Evolutionary conservation across 1,284 basidiomycete species (phyloP).

Genomic region (Ganoderma lucidum): DNA sequence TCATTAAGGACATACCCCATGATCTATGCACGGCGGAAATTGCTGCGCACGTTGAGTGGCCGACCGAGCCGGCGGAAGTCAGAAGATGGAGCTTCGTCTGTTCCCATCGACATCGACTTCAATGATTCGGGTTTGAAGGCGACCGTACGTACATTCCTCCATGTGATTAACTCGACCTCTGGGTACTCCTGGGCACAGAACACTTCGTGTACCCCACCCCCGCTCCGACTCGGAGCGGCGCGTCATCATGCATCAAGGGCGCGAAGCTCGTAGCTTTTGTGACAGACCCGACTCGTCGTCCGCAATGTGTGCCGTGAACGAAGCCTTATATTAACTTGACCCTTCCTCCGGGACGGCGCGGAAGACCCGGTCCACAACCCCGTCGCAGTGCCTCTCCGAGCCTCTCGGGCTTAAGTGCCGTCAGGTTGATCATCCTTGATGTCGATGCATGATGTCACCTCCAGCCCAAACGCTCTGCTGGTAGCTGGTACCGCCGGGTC

Average conservation of each 20-base stretch:
- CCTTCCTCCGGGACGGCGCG: background rate
- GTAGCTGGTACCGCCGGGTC: background rate
- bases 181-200: background rate
- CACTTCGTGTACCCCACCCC: background rate
- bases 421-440: background rate
- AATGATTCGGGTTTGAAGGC: background rate
- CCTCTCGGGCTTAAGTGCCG: background rate
- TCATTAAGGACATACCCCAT: background rate
- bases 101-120: background rate
- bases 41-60: background rate
- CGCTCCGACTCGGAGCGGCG: constrained; percentile 29
- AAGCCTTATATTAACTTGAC: background rate
- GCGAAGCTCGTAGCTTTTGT: background rate
- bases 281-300: constrained; percentile 7
- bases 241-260: background rate
- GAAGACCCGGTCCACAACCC: background rate
- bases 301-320: background rate
- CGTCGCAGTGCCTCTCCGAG: background rate
- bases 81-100: background rate
- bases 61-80: background rate
- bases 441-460: background rate
- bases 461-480: background rate
- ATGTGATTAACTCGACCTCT: background rate
- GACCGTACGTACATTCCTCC: background rate
- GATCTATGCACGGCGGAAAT: background rate